Conservation (phyloP, 83 land plant species). For the Larix sibirica region DNA sequence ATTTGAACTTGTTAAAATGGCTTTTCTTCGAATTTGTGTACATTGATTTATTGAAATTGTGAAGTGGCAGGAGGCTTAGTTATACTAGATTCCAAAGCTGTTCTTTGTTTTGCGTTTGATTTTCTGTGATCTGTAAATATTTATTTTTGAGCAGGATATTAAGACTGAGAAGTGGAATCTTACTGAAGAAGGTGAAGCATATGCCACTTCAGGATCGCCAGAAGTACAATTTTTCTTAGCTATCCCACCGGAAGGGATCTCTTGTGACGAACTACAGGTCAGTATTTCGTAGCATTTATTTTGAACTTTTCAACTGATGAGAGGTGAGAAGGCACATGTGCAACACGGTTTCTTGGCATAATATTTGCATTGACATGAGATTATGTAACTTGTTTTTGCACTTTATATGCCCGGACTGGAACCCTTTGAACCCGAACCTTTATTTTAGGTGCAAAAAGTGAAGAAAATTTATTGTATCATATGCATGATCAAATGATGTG, state of each 20-base stretch:
- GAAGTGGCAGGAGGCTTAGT: not conserved
- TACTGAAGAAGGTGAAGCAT: conserved; percentile 75
- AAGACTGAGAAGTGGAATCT: conserved; percentile 76
- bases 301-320: not conserved
- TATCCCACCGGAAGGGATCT: conserved; percentile 82
- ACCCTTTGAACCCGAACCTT: too few species aligned
- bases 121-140: not conserved
- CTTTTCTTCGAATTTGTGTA: not conserved
- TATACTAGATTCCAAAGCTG: not conserved
- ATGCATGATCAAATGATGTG: not conserved
- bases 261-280: conserved; percentile 72
- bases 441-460: not conserved
- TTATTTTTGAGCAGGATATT: conserved; percentile 50
- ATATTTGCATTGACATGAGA: not conserved
- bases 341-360: not conserved
- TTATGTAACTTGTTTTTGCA: not conserved
- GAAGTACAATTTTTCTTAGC: conserved; percentile 80
- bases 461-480: not conserved
- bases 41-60: too few species aligned
- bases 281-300: not conserved
- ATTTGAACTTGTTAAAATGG: not conserved
- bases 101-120: not conserved
- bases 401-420: not conserved
- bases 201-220: conserved; percentile 71
- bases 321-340: not conserved